Evolutionary conservation across 371 early-diverging fungal genomes (phyloP).

Genomic region (Blastocladiella emersonii): DNA sequence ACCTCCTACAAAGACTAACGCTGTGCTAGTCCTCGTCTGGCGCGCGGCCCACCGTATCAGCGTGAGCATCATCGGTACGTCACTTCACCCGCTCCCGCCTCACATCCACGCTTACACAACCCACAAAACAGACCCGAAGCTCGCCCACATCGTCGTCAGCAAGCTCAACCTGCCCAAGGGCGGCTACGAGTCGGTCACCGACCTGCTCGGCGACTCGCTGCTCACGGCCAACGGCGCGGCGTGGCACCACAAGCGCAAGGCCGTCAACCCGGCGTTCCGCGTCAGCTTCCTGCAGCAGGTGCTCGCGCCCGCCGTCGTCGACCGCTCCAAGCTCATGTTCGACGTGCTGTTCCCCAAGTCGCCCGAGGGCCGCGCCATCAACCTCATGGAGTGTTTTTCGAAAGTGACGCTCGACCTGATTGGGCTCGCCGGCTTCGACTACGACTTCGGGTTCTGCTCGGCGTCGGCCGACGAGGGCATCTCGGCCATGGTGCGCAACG

Average conservation of each 20-base stretch:
- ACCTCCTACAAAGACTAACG: no score
- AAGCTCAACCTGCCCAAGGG: slow-evolving; percentile 5
- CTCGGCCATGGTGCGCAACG: not conserved
- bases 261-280: slow-evolving; percentile 3
- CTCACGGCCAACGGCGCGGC: not conserved
- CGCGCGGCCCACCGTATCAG: not conserved
- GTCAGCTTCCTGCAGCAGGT: not conserved
- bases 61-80: not conserved
- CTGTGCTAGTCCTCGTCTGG: not conserved
- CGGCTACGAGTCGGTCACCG: not conserved
- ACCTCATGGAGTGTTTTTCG: not conserved
- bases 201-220: not conserved
- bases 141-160: not conserved
- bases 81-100: not conserved
- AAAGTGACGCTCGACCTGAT: slow-evolving; percentile 1
- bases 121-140: not conserved
- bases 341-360: not conserved
- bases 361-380: not conserved
- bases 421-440: not conserved
- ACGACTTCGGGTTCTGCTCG: not conserved
- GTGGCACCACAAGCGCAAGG: slow-evolving; percentile 1
- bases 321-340: not conserved
- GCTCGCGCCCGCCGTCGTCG: not conserved
- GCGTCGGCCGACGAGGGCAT: not conserved
- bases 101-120: not conserved